Conservation (phyloP, 2,329 filamentous ascomycete genomes). For the Alternaria burnsii region DNA sequence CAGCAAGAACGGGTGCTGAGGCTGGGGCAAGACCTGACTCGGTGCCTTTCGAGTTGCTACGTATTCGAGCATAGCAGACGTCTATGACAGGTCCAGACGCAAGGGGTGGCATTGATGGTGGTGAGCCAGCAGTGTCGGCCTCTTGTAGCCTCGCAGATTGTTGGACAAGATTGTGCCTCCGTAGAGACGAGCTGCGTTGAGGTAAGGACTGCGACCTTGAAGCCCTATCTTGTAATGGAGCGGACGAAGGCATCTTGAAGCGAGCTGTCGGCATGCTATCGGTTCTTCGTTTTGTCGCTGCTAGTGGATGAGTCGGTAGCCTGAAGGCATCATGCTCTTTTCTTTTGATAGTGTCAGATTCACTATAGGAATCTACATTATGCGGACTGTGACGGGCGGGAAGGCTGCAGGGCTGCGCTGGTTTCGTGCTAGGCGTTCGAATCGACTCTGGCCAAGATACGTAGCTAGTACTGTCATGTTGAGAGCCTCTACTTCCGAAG, state of each 20-base stretch:
- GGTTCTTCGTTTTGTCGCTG: constrained; percentile 12
- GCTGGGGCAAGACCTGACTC: constrained; percentile 4
- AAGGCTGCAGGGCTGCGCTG: constrained; percentile 10
- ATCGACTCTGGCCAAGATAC: constrained; percentile 56
- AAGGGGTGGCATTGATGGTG: constrained; percentile 32
- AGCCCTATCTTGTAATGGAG: constrained; percentile 20
- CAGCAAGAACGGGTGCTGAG: not conserved
- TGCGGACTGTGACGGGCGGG: constrained; percentile 11
- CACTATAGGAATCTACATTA: constrained; percentile 4
- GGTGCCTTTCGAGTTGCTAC: not conserved
- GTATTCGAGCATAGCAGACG: not conserved
- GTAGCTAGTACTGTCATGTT: constrained; percentile 45
- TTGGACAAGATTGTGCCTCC: constrained; percentile 23
- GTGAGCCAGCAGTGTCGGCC: constrained; percentile 15
- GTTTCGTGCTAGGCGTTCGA: constrained; percentile 27
- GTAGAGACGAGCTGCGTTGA: constrained; percentile 30
- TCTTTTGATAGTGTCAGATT: constrained; percentile 4
- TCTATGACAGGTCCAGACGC: constrained; percentile 6
- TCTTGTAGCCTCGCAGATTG: constrained; percentile 15
- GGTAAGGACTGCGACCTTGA: constrained; percentile 38
- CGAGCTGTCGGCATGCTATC: constrained; percentile 15
- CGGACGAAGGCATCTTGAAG: constrained; percentile 30
- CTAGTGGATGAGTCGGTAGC: constrained; percentile 11
- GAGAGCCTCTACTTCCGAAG: constrained; percentile 47
- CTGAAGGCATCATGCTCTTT: constrained; percentile 13